Percentiles rank a stretch among this genome's conserved stretches.
Evolutionary conservation across 2,329 filamentous ascomycete genomes (phyloP).

Genomic region (Didymella lethalis): DNA sequence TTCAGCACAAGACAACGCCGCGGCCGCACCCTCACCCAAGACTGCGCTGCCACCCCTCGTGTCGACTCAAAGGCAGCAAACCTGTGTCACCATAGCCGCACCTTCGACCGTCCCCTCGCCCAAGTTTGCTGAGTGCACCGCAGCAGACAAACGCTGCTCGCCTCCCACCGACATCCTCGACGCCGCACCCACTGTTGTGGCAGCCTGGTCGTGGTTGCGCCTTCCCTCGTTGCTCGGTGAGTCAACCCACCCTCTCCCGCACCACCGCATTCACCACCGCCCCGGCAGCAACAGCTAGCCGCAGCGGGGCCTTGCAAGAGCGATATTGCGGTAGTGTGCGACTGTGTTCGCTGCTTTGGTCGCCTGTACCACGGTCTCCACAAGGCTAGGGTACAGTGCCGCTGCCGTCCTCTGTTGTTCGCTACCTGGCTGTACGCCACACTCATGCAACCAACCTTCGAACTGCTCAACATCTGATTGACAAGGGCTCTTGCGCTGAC

Average conservation of each 20-base stretch:
- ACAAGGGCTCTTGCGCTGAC: slow-evolving; percentile 42
- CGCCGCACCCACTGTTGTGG: slow-evolving; percentile 10
- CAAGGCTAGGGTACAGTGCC: slow-evolving; percentile 40
- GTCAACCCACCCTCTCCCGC: slow-evolving; percentile 37
- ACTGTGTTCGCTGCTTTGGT: slow-evolving; percentile 46
- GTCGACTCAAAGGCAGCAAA: slow-evolving; percentile 39
- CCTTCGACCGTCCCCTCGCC: slow-evolving; percentile 24
- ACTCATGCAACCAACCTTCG: slow-evolving; percentile 44
- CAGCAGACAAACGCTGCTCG: slow-evolving; percentile 24
- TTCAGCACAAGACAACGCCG: slow-evolving; percentile 9
- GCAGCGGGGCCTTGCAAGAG: slow-evolving; percentile 29
- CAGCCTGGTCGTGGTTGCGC: slow-evolving; percentile 15
- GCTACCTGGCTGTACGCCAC: slow-evolving; percentile 49
- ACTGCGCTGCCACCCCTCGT: slow-evolving; percentile 23
- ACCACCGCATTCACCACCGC: slow-evolving; percentile 14
- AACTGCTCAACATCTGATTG: slow-evolving; percentile 37
- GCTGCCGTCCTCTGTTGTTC: slow-evolving; percentile 46
- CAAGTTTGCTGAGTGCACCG: slow-evolving; percentile 31
- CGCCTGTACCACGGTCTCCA: slow-evolving; percentile 43
- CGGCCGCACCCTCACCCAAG: slow-evolving; percentile 10
- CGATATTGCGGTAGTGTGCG: slow-evolving; percentile 38
- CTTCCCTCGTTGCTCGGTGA: slow-evolving; percentile 39
- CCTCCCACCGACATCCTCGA: slow-evolving; percentile 15
- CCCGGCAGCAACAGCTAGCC: slow-evolving; percentile 23
- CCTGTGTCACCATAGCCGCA: slow-evolving; percentile 35